These are phyloP conservation scores for Oryza officinalis DNA, from an alignment of 176 grass and related monocot species.

Conservation along the genomic window DNA sequence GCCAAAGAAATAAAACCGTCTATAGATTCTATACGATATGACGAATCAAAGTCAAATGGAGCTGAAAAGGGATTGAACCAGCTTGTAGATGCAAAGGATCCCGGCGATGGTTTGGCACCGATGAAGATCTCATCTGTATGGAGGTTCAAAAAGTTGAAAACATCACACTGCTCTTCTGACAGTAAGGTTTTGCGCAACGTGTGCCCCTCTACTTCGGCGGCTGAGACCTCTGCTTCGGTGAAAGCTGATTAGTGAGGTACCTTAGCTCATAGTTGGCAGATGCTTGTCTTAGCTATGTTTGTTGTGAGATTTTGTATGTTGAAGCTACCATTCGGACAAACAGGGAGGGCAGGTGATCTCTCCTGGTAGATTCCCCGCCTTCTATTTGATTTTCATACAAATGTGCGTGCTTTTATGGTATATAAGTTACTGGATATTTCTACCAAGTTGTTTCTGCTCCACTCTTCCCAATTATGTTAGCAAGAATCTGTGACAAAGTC, in stretches of 20 bases:
- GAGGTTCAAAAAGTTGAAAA: constrained; percentile 84
- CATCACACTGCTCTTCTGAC: constrained; percentile 70
- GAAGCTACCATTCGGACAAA: constrained; percentile 39
- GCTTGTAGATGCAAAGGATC: constrained; percentile 37
- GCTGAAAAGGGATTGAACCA: background rate
- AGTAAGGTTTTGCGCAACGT: constrained; percentile 63
- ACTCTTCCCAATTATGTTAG: constrained; percentile 30
- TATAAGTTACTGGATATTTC: constrained; percentile 49
- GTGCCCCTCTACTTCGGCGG: constrained; percentile 41
- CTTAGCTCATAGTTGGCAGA: constrained; percentile 47
- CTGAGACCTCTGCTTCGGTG: constrained; percentile 51
- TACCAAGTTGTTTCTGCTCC: constrained; percentile 30
- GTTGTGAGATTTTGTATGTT: constrained; percentile 72
- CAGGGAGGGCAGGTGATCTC: constrained; percentile 43
- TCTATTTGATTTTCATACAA: constrained; percentile 56
- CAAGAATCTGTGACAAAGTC: constrained; percentile 15
- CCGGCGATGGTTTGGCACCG: constrained; percentile 15
- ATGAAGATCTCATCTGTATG: constrained; percentile 71
- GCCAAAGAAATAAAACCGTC: constrained; percentile 40
- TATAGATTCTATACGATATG: constrained; percentile 35
- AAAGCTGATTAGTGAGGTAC: constrained; percentile 67
- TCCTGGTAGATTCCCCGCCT: constrained; percentile 42
- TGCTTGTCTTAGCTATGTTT: constrained; percentile 45
- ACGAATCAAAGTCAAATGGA: constrained; percentile 33
- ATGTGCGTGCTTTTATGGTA: constrained; percentile 50